These are phyloP conservation scores for Oldenlandia corymbosa DNA, from an alignment of 257 asterid genomes.

Conservation along the genomic window DNA sequence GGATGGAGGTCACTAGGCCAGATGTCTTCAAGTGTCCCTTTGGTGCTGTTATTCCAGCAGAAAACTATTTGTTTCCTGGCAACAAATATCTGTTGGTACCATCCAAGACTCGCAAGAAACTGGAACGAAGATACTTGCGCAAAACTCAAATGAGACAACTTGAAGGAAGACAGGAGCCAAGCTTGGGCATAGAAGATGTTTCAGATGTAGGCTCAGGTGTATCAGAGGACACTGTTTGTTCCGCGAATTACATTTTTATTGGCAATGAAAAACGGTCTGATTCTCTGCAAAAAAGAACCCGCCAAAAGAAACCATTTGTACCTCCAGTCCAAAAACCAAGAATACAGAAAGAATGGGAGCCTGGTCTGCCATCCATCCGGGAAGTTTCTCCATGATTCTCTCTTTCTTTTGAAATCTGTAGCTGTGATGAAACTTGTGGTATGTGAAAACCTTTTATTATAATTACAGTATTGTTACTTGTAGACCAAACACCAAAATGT, in stretches of 20 bases:
- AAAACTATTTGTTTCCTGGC: constrained; percentile 52
- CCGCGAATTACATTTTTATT: constrained; percentile 42
- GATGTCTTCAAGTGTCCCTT: constrained; percentile 48
- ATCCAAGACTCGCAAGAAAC: constrained; percentile 41
- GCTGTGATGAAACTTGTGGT: not conserved
- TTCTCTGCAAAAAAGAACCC: constrained; percentile 16
- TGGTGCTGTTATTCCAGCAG: constrained; percentile 44
- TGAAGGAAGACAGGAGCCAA: constrained; percentile 26
- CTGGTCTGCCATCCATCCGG: constrained; percentile 45
- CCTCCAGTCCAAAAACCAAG: constrained; percentile 59
- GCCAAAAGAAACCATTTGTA: constrained; percentile 37
- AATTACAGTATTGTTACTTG: constrained; percentile 13
- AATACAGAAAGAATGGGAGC: constrained; percentile 59
- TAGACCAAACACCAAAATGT: constrained; percentile 12
- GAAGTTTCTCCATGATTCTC: constrained; percentile 56
- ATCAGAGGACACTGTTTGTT: constrained; percentile 40
- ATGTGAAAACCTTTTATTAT: constrained; percentile 16
- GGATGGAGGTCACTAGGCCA: constrained; percentile 50
- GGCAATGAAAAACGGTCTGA: constrained; percentile 32
- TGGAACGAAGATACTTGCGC: constrained; percentile 38
- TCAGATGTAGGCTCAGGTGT: constrained; percentile 27
- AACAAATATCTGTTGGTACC: constrained; percentile 50
- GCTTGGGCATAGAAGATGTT: constrained; percentile 24
- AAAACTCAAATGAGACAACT: constrained; percentile 9
- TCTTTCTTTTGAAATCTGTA: constrained; percentile 3